Evolutionary conservation across 352 stramenopile species (phyloP), one percentile per base, ranked within the genome.

Genomic region (Phytophthora pini): DNA sequence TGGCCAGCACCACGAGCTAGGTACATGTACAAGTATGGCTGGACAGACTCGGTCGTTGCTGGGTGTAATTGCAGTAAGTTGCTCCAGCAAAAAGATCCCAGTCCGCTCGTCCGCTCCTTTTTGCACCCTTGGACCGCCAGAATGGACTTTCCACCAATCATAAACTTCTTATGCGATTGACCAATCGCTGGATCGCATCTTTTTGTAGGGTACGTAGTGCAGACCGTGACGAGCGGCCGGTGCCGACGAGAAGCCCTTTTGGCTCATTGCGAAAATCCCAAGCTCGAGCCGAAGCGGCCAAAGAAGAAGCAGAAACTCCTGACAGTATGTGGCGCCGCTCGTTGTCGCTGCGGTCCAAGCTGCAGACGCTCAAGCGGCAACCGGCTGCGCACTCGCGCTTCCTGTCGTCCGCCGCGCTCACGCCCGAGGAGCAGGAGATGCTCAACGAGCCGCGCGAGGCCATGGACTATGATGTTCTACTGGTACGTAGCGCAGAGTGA

Each of bases 391-490:
- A 54, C 6, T 51, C 70, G 8, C 72, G 81, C 44, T 79, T 78
- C 67, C 43, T 87, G 50, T 83, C 78, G 26, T 67, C 57, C 9
- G 49, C 65, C 8, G 24, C 65, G 48, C 75, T 91, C 11, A 66
- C 79, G n/a, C 58, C 76, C 5, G 80, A 92, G 56, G 84, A 94
- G 55, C 71, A 82, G 52, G 81, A 93, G 68, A 64, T 88, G 63
- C 62, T 96, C 29, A 81, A 81, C 43, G 76, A 81, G 63, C 82
- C 84, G 54, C 90, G 95, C 43, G 95, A 99, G 68, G 82, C 66
- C 53, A 99, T 99, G 97, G 94, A 98, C 67, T 99, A 99, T 87
- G 98, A 99, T 87, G 97, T 99, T 26, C 76, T 99, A 43, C 96
- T 99, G 75, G 97, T 99, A 38, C 87, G 65, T 61, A 41, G 4